Percentiles rank a stretch among this genome's conserved stretches.
phyloP scores from a whole-genome alignment of 257 asterid genomes.

The Jacaranda mimosifolia region DNA sequence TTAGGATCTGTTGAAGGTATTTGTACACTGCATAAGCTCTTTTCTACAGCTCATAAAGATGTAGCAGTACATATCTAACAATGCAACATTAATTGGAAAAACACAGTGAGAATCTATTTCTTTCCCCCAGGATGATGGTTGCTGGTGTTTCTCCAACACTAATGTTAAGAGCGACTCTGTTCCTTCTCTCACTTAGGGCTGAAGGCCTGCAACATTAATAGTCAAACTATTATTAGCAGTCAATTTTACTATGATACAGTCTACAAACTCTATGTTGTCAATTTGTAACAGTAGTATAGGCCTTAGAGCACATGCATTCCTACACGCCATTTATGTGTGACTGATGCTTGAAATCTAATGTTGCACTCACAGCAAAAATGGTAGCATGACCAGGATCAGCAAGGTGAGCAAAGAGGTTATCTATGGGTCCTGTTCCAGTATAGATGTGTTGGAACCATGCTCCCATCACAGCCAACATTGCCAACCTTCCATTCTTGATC shows the following conservation, averaged over 20 bases:
- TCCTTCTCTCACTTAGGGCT: constrained; percentile 68
- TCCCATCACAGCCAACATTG: constrained; percentile 98
- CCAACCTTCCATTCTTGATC: constrained; percentile 92
- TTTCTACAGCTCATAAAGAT: constrained; percentile 57
- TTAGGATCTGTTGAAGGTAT: constrained; percentile 46
- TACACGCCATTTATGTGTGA: neutral
- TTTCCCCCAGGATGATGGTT: constrained; percentile 26
- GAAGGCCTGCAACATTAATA: constrained; percentile 70
- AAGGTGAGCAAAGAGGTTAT: constrained; percentile 96
- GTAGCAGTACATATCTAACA: constrained; percentile 44
- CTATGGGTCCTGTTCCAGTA: constrained; percentile 97
- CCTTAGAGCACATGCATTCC: neutral
- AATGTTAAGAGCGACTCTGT: constrained; percentile 14
- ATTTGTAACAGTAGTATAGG: too few relatives aligned
- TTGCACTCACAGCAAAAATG: constrained; percentile 81
- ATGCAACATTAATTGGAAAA: constrained; percentile 50
- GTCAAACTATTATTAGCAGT: constrained; percentile 8
- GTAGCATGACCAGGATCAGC: constrained; percentile 98
- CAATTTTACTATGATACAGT: neutral
- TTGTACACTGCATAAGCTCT: constrained; percentile 72
- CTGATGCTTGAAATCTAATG: constrained; percentile 6
- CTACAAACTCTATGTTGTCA: neutral
- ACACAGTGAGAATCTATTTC: constrained; percentile 37
- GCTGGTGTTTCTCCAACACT: constrained; percentile 46
- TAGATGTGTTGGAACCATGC: constrained; percentile 99